Base-by-base conservation (phyloP, 1,284 basidiomycete species). In the Amylostereum areolatum region DNA sequence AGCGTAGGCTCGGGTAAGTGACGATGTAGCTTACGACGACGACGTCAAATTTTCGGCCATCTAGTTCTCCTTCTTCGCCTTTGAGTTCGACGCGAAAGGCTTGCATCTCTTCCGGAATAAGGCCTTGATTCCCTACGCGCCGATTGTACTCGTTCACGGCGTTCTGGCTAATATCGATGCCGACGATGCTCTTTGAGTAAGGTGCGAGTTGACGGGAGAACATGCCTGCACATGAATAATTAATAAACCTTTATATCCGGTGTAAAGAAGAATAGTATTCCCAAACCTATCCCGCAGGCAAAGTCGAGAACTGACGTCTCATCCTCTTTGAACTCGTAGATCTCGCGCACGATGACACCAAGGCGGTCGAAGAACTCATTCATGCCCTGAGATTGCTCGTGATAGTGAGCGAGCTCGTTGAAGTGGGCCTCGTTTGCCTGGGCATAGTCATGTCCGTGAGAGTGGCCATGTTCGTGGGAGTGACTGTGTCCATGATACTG, bases 141-240 rank as follows among this genome's bases (percentile, higher is more conserved):
- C 65, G 60, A 61, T 88, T 86, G 66, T 78, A 89, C 25, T 67
- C 65, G 48, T 85, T 77, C n/a, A 89, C 77, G 67, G 81, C 77
- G 3, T 61, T 72, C 53, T 78, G 74, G 60, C 80, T 84, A 60
- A 87, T 83, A 59, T 89, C 86, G 31, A 84, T 77, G 3, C 85
- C 87, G 28, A 86, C 64, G 54, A 89, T 72, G 25, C 68, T 70
- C 58, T 77, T 81, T 40, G 73, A 71, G 52, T 80, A 62, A 9
- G 78, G 70, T 0, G 74, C 76, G 24, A 88, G 68, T 31, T 70
- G 69, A 50, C 75, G 68, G 2, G 83, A 81, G 25, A 86, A 59
- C 24, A 80, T 59, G 5, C 85, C 83, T 86, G 46, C 2, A 11
- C 5, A 11, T 8, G 25, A 8, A 18, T 30, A 18, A 5, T 37